Percentiles rank a stretch among this genome's conserved stretches.
Evolutionary conservation across 192 early-diverging fungal genomes (phyloP).

Genomic region (Umbelopsis vinacea): DNA sequence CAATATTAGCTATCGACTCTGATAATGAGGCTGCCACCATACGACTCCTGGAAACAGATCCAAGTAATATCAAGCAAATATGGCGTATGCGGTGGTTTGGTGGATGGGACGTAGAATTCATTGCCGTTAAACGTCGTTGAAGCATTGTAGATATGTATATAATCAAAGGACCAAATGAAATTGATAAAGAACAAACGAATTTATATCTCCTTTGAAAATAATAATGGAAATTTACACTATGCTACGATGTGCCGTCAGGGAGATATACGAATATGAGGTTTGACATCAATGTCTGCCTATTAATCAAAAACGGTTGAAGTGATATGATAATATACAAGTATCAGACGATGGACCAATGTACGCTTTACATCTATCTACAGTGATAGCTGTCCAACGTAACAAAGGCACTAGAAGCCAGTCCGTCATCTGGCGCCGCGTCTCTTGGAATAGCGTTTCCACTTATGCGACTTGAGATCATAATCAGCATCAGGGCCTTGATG

Average conservation of each 20-base stretch:
- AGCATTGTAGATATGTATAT: slow-evolving; percentile 21
- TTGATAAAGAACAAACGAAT: too few relatives aligned
- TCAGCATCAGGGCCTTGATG: slow-evolving; percentile 27
- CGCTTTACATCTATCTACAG: too few relatives aligned
- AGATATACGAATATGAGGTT: too few relatives aligned
- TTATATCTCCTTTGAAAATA: too few relatives aligned
- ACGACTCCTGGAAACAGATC: background rate
- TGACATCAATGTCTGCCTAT: too few relatives aligned
- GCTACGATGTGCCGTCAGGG: too few relatives aligned
- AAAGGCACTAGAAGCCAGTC: too few relatives aligned
- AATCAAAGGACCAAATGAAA: background rate
- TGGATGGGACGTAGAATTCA: slow-evolving; percentile 12
- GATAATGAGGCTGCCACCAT: slow-evolving; percentile 3
- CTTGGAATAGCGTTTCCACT: slow-evolving; percentile 15
- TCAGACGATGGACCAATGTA: too few relatives aligned
- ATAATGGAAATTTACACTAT: too few relatives aligned
- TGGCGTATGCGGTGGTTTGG: slow-evolving; percentile 23
- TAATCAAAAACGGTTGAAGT: background rate
- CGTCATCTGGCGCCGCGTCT: background rate
- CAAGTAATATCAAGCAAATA: slow-evolving; percentile 15
- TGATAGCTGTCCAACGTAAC: too few relatives aligned
- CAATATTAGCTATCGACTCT: slow-evolving; percentile 10
- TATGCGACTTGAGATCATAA: slow-evolving; percentile 24
- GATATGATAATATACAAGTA: background rate
- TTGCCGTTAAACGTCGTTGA: slow-evolving; percentile 14